phyloP scores from a whole-genome alignment of 108 stramenopile genomes.

The Nitzschia sp. region DNA sequence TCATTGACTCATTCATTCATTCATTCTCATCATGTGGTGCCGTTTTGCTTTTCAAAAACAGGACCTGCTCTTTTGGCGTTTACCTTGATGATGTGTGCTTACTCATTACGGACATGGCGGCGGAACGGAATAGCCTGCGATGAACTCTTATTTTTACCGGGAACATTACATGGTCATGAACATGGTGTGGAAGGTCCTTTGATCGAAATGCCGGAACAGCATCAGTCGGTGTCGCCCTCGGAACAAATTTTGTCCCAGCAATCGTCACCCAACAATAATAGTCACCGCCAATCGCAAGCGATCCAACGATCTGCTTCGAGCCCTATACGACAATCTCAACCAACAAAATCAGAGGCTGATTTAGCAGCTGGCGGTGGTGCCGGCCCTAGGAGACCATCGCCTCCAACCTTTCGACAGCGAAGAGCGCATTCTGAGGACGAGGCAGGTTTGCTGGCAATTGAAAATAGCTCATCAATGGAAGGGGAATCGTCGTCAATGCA shows the following conservation, averaged over 20 bases:
- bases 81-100: constrained; percentile 76
- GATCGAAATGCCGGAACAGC: constrained; percentile 24
- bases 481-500: background rate
- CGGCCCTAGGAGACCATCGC: background rate
- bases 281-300: constrained; percentile 4
- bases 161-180: constrained; percentile 63
- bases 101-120: constrained; percentile 80
- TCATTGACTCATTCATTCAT: background rate
- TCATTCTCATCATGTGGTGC: background rate
- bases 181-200: constrained; percentile 33
- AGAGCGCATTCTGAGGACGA: constrained; percentile 5
- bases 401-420: background rate
- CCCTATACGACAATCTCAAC: background rate
- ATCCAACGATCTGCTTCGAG: constrained; percentile 5
- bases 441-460: background rate
- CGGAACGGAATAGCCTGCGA: constrained; percentile 88
- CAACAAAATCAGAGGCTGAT: constrained; percentile 28
- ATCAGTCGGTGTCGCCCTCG: background rate
- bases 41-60: constrained; percentile 14
- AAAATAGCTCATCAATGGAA: background rate
- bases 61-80: constrained; percentile 80
- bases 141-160: constrained; percentile 86
- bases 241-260: background rate
- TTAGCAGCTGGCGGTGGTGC: constrained; percentile 26
- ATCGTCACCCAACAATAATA: background rate